Conservation (phyloP, 2,329 filamentous ascomycete species). For the Stachybotrys elegans region DNA sequence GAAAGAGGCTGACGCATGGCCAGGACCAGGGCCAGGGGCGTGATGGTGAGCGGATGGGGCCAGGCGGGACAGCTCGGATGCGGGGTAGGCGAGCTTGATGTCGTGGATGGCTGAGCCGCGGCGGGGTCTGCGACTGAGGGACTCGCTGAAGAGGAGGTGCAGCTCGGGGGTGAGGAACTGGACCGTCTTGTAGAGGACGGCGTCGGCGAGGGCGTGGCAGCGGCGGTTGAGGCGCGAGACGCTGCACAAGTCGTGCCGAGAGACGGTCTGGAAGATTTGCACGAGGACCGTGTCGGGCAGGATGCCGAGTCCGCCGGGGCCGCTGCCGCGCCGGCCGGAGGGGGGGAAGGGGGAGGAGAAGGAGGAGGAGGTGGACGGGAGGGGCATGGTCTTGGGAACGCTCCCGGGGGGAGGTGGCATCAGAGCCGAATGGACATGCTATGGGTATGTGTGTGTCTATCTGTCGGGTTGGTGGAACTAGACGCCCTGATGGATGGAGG, state of each 20-base stretch:
- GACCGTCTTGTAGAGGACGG: slow-evolving; percentile 41
- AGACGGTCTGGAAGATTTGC: slow-evolving; percentile 32
- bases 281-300: slow-evolving; percentile 36
- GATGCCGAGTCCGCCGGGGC: slow-evolving; percentile 13
- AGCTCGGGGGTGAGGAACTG: slow-evolving; percentile 41
- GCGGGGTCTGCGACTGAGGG: slow-evolving; percentile 37
- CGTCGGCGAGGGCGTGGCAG: slow-evolving; percentile 39
- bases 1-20: slow-evolving; percentile 17
- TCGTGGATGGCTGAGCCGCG: slow-evolving; percentile 42
- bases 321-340: no score
- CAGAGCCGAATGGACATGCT: no score
- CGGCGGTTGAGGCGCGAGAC: slow-evolving; percentile 36
- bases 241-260: slow-evolving; percentile 35
- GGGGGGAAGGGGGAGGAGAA: no score
- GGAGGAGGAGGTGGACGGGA: no score
- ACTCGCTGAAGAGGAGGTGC: slow-evolving; percentile 43
- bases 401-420: no score
- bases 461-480: no score
- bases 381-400: no score
- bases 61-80: slow-evolving; percentile 35
- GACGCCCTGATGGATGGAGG: no score
- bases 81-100: slow-evolving; percentile 39
- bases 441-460: no score
- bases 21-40: slow-evolving; percentile 18
- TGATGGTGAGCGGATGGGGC: slow-evolving; percentile 31